phyloP scores from a whole-genome alignment of 1,139 yeast genomes.

The Suzukiozyma palmioleophila region DNA sequence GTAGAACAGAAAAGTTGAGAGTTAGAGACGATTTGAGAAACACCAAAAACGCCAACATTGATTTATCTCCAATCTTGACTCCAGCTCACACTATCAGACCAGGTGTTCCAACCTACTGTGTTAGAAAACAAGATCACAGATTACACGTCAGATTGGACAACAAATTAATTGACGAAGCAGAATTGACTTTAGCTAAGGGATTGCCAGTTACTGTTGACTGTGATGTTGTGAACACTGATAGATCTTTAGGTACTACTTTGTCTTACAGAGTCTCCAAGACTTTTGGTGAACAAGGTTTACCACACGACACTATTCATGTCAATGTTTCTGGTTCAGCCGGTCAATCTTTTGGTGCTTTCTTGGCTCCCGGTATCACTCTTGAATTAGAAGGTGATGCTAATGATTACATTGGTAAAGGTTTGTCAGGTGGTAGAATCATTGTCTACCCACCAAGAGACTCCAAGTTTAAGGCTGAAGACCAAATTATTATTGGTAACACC shows the following conservation, averaged over 20 bases:
- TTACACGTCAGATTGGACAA: conserved; percentile 91
- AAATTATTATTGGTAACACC: conserved; percentile 94
- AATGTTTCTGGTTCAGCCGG: conserved; percentile 93
- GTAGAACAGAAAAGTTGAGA: conserved; percentile 84
- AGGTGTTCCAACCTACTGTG: conserved; percentile 94
- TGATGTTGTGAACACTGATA: conserved; percentile 90
- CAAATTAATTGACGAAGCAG: conserved; percentile 94
- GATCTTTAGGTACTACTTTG: conserved; percentile 91
- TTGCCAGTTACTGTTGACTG: conserved; percentile 92
- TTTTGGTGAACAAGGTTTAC: conserved; percentile 90
- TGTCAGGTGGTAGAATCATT: conserved; percentile 90
- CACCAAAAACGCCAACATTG: conserved; percentile 88
- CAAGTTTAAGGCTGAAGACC: conserved; percentile 88
- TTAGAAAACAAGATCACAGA: conserved; percentile 91
- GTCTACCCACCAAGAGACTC: conserved; percentile 89
- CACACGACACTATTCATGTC: conserved; percentile 94
- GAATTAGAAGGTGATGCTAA: conserved; percentile 97
- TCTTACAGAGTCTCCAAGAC: conserved; percentile 90
- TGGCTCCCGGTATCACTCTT: conserved; percentile 93
- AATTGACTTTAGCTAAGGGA: conserved; percentile 88
- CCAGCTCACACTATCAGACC: conserved; percentile 97
- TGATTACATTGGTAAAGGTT: conserved; percentile 96
- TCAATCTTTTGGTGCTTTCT: conserved; percentile 96
- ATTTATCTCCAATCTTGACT: conserved; percentile 86
- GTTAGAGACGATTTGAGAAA: conserved; percentile 84